Conservation (phyloP, 2,329 filamentous ascomycete genomes). For the Aspergillus sclerotialis region DNA sequence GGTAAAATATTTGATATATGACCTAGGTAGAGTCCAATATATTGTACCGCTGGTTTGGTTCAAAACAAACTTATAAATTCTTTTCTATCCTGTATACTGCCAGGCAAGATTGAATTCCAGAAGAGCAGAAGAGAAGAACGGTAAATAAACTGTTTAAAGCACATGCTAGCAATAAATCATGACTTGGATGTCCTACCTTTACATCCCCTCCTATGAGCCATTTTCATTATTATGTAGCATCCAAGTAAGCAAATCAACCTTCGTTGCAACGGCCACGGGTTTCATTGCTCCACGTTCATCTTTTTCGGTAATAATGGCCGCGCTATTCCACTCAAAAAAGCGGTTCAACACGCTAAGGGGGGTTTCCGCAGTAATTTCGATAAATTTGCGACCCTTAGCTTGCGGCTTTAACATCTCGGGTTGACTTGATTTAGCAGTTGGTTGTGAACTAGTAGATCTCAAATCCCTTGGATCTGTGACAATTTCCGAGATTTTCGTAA, state of each 20-base stretch:
- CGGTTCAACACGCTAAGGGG: conserved; percentile 74
- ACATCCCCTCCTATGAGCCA: conserved; percentile 4
- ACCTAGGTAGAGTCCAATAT: too few relatives aligned
- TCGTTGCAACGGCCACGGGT: conserved; percentile 86
- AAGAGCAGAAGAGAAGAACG: not conserved
- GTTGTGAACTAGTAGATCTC: conserved; percentile 24
- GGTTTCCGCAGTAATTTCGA: conserved; percentile 90
- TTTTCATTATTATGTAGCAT: conserved; percentile 61
- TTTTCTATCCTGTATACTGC: too few relatives aligned
- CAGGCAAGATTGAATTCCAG: too few relatives aligned
- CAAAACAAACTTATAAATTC: too few relatives aligned
- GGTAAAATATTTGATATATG: too few relatives aligned
- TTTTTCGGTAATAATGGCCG: conserved; percentile 84
- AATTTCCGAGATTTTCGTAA: conserved; percentile 77
- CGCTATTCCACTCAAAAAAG: conserved; percentile 98
- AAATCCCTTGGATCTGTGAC: conserved; percentile 77
- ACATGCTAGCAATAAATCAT: not conserved
- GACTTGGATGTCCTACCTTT: not conserved
- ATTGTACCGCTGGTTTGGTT: too few relatives aligned
- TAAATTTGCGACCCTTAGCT: conserved; percentile 61
- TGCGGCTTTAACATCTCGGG: conserved; percentile 29
- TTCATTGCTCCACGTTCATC: conserved; percentile 56
- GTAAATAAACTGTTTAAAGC: not conserved
- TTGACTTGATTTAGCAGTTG: conserved; percentile 9
- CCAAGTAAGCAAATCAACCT: conserved; percentile 91